Base-by-base conservation (phyloP, 768 basidiomycete species). In the Rhodotorula taiwanensis region DNA sequence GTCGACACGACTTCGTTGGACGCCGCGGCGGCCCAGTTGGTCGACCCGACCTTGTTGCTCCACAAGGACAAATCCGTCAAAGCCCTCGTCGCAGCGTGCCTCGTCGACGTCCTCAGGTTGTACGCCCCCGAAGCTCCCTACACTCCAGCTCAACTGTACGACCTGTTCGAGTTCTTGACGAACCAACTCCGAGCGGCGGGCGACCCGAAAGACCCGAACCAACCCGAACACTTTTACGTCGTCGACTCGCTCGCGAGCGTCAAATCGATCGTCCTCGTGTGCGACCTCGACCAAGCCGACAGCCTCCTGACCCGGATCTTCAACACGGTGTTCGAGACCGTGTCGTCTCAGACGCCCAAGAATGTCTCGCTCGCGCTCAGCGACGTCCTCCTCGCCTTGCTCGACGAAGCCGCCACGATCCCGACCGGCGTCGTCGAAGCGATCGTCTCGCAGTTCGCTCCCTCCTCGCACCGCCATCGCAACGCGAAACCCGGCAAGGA, bases 41-140 rank as follows among this genome's bases (percentile, higher is more conserved):
- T 93, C 62, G 80, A 81, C 75, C 82, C 82, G 1, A 82, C 85
- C 6, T 83, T 98, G 39, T 81, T 98, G 31, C 83, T 95, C 33
- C 92, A 97, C 80, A 95, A 89, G 76, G 95, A 99, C 76, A 82
- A 87, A 47, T 92, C 92, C 30, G 91, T 99, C 69, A 98, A 95
- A 76, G 93, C 93, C 0, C 93, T 88, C 71, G 83, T 87, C 7
- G 91, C 91, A 0, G 94, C 90, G 76, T 98, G 92, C 77, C 81
- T 99, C 42, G 92, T 92, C 3, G 93, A 99, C 75, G 81, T 98
- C 57, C 84, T 99, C 62, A 79, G 91, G 47, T 82, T 98, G 43
- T 97, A 90, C 75, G 95, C 95, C 2, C 95, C 95, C 2, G 91
- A 98, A 75, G 93, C 95, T 28, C 95, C 95, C 18, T 98, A 94